Percentiles rank a stretch among this genome's conserved stretches.
These are phyloP conservation scores for Tilletiopsis washingtonensis DNA, from an alignment of 1,284 basidiomycete species.

Conservation along the genomic window DNA sequence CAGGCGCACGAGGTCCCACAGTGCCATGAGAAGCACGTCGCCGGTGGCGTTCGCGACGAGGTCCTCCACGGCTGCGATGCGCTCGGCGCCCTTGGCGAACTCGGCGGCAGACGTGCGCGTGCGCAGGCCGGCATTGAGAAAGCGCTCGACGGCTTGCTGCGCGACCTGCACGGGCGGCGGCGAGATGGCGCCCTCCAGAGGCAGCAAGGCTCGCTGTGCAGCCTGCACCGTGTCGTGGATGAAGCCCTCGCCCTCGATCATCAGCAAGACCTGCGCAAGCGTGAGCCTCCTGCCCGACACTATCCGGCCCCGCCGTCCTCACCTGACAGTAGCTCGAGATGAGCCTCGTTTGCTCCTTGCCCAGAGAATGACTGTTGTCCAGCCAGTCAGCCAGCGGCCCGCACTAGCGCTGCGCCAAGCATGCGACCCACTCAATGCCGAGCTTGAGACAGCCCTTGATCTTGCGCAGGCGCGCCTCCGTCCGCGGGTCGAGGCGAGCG, in stretches of 20 bases:
- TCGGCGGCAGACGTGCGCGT: conserved; percentile 1
- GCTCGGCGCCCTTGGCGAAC: conserved; percentile 8
- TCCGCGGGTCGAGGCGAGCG: conserved; percentile 25
- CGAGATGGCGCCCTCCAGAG: neutral
- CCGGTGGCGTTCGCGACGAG: conserved; percentile 37
- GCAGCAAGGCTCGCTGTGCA: conserved; percentile 17
- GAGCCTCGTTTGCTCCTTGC: conserved; percentile 30
- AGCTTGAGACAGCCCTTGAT: conserved; percentile 40
- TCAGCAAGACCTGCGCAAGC: conserved; percentile 39
- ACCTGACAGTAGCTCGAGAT: conserved; percentile 39
- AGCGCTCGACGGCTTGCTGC: conserved; percentile 16
- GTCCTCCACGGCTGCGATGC: conserved; percentile 37
- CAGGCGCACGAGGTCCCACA: conserved; percentile 29
- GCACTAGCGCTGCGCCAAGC: too few species aligned
- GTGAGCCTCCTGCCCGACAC: too few species aligned
- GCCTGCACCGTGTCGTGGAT: conserved; percentile 20
- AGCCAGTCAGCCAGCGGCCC: too few species aligned
- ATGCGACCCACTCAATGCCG: conserved; percentile 31
- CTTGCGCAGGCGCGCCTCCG: conserved; percentile 30
- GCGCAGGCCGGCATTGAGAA: conserved; percentile 14
- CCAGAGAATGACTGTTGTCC: conserved; percentile 29
- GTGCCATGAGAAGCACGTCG: conserved; percentile 39
- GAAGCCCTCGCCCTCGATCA: conserved; percentile 30
- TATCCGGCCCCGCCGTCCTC: too few species aligned
- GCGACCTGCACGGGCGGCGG: neutral